A percentile compares a stretch with the other conserved stretches of the same genome.
Conservation (phyloP, 257 asterid genomes). For the Rauvolfia tetraphylla region DNA sequence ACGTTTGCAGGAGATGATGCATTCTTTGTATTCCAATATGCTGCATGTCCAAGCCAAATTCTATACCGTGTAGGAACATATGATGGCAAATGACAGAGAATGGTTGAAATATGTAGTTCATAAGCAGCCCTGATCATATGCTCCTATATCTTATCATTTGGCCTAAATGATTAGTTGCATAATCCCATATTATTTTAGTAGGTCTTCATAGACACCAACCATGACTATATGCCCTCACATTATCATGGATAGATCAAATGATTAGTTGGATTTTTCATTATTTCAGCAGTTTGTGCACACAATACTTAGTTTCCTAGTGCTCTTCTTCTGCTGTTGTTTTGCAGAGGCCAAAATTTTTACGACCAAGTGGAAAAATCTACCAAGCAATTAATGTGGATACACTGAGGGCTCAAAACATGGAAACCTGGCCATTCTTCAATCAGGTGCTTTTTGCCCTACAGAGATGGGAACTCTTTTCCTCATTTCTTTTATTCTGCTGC, state of each 20-base stretch:
- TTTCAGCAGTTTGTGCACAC: not conserved
- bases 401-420: slow-evolving; percentile 65
- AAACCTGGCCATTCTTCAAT: slow-evolving; percentile 76
- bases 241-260: not conserved
- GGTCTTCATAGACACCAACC: not conserved
- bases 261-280: not conserved
- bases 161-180: not conserved
- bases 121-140: not conserved
- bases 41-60: not conserved
- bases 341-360: slow-evolving; percentile 57
- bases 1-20: not conserved
- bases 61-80: not conserved
- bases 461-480: slow-evolving; percentile 1
- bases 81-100: not conserved
- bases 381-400: slow-evolving; percentile 66
- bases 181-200: not conserved
- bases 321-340: slow-evolving; percentile 21
- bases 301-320: not conserved
- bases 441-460: slow-evolving; percentile 33
- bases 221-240: not conserved
- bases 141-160: not conserved
- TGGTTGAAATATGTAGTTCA: not conserved
- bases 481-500: not conserved
- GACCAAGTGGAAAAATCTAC: slow-evolving; percentile 61
- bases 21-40: not conserved